Percentiles rank a stretch among this genome's conserved stretches.
Evolutionary conservation across 2,329 filamentous ascomycete species (phyloP).

Genomic region (Volutella citrinella): DNA sequence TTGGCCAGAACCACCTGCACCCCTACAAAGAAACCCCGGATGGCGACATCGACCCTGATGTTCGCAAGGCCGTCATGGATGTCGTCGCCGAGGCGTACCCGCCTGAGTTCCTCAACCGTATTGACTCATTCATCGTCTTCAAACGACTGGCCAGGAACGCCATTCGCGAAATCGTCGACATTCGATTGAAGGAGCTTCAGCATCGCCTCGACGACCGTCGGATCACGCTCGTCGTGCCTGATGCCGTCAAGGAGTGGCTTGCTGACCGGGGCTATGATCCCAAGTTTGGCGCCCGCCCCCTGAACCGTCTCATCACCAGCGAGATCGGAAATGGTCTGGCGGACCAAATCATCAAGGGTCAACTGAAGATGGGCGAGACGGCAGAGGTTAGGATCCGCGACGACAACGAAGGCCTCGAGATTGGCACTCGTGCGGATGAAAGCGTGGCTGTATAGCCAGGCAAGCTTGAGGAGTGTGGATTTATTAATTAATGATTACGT

Average conservation of each 20-base stretch:
- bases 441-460: constrained; percentile 4
- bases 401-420: constrained; percentile 55
- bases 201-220: constrained; percentile 78
- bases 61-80: constrained; percentile 83
- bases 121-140: constrained; percentile 97
- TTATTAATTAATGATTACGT: constrained; percentile 1
- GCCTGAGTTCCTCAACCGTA: constrained; percentile 93
- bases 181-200: constrained; percentile 82
- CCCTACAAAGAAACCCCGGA: constrained; percentile 60
- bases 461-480: background rate
- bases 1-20: constrained; percentile 66
- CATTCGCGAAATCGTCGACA: constrained; percentile 89
- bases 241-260: constrained; percentile 78
- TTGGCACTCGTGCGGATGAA: constrained; percentile 32
- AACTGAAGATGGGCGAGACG: constrained; percentile 71
- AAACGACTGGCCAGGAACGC: constrained; percentile 76
- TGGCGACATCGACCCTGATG: constrained; percentile 68
- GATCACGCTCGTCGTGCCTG: constrained; percentile 70
- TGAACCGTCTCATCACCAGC: constrained; percentile 87
- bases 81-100: constrained; percentile 73
- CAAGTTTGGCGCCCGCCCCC: constrained; percentile 82
- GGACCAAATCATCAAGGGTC: constrained; percentile 85
- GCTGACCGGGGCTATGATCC: constrained; percentile 89
- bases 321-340: constrained; percentile 87
- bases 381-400: constrained; percentile 68